Evolutionary conservation across 2,329 filamentous ascomycete species (phyloP).

Genomic region (Tolypocladium ovalisporum): DNA sequence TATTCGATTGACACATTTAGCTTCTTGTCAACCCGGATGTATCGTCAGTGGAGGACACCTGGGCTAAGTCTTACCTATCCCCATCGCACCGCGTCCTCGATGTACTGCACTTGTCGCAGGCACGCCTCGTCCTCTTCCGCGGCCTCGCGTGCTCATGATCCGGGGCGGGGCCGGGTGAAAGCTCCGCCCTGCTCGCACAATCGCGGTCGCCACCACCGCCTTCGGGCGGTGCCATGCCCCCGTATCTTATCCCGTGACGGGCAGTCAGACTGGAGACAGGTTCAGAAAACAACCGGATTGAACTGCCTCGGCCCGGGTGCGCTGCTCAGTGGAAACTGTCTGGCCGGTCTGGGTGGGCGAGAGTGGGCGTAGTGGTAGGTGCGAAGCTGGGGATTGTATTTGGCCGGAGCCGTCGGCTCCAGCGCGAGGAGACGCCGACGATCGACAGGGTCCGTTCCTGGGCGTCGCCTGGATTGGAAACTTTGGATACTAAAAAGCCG

Average conservation of each 20-base stretch:
- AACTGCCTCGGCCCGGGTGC: neutral
- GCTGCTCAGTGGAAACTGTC: neutral
- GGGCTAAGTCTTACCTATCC: constrained; percentile 22
- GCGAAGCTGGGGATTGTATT: neutral
- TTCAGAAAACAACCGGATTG: neutral
- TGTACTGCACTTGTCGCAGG: constrained; percentile 23
- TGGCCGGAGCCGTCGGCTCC: neutral
- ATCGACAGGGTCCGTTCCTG: neutral
- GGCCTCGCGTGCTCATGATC: constrained; percentile 13
- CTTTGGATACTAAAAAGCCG: neutral
- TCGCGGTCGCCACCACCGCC: neutral
- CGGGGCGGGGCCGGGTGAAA: neutral
- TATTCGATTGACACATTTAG: neutral
- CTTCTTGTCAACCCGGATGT: neutral
- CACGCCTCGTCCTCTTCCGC: constrained; percentile 16
- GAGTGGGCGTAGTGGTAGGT: neutral
- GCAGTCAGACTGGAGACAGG: neutral
- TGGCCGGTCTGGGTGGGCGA: neutral
- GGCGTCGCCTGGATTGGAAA: neutral
- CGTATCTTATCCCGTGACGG: neutral
- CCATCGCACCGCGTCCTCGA: constrained; percentile 32
- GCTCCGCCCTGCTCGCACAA: neutral
- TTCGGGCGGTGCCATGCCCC: neutral
- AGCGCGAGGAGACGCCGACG: neutral
- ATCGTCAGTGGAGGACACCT: neutral